Conservation (phyloP, 164 flowering plant genomes). For the Stephania japonica region DNA sequence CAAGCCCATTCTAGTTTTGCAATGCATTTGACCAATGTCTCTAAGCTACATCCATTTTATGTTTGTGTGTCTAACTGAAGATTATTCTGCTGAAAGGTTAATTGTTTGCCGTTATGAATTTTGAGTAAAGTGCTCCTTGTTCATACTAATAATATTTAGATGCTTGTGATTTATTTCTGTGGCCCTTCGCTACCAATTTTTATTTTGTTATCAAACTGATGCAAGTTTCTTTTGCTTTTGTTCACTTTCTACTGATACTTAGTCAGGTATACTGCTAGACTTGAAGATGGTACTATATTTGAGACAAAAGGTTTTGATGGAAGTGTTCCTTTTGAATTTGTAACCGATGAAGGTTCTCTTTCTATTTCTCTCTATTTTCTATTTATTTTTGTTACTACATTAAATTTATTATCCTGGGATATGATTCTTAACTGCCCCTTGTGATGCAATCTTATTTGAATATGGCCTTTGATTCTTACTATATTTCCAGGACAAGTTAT, state of each 20-base stretch:
- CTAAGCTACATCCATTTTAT: background rate
- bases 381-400: background rate
- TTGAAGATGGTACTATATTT: constrained; percentile 38
- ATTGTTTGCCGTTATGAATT: background rate
- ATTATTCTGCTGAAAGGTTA: background rate
- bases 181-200: background rate
- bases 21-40: too few species aligned
- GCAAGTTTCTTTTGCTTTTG: background rate
- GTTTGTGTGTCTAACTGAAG: background rate
- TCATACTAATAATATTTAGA: background rate
- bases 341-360: constrained; percentile 17
- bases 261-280: constrained; percentile 34
- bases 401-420: background rate
- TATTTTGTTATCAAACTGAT: background rate
- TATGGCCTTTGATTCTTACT: background rate
- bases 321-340: constrained; percentile 35
- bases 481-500: constrained; percentile 28
- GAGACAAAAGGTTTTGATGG: constrained; percentile 35
- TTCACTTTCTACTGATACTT: constrained; percentile 1
- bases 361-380: background rate
- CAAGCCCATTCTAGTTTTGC: too few species aligned
- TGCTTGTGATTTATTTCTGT: background rate
- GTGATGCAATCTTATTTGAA: background rate
- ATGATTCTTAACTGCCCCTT: constrained; percentile 15
- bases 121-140: background rate